Base-by-base conservation (phyloP, 225 moss, liverwort and hornwort genomes). In the Polytrichum formosum region DNA sequence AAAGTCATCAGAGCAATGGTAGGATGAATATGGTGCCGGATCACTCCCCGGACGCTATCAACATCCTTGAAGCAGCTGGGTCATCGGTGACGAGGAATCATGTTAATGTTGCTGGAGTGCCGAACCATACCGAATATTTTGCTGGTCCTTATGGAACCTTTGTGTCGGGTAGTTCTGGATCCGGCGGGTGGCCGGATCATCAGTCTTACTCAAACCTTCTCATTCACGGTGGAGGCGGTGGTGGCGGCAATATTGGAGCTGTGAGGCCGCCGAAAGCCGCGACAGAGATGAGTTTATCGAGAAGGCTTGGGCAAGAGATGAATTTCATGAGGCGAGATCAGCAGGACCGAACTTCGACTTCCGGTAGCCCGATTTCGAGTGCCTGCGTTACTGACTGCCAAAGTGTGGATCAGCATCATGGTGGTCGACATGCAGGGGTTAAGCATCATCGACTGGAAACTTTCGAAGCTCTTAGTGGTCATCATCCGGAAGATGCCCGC, bases 401-500 rank as follows among this genome's bases (percentile, higher is more conserved):
- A 46, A 46, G 46, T 46, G 46, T 4, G 46, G 46, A 46, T 46
- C 46, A 46, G 4, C 46, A 46, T 13, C 46, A 46, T 16, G 46
- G 16, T 16, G 13, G 46, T 46, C 46, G 46, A 46, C 13, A 16
- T 46, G 46, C 46, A 13, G 46, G 53, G 26, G 26, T 22, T 16
- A 67, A 67, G 21, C 67, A 54, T 54, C 67, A 54, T 54, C 67
- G 54, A 27, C 67, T 67, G 16, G 67, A 67, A 33, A 6, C 13
- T 59, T 20, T 56, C 17, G 56, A 58, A 56, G 22, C 59, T 20
- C 28, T 37, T 18, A 8, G 46, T 46, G 13, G 3, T 16, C 46
- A 16, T 46, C 46, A 13, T 16, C 46, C 76, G 23, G 74, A 66
- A 59, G 73, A 67, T 58, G 70, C 70, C 16, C 70, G 25, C n/a